Conservation (phyloP, 768 basidiomycete genomes). For the Hebeloma cylindrosporum region DNA sequence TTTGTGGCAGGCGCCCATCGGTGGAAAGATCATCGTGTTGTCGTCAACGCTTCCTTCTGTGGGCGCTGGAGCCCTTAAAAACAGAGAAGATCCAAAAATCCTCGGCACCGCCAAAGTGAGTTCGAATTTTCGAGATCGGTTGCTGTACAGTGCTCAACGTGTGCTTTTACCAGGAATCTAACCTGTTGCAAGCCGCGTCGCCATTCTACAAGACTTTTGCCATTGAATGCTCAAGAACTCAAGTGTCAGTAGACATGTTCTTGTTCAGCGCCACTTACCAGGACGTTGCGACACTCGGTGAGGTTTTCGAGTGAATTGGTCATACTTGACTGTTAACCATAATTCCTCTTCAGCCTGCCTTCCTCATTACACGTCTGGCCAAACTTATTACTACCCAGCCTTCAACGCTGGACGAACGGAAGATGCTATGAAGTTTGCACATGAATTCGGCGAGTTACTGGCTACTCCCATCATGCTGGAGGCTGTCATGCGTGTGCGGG, state of each 20-base stretch:
- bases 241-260: constrained; percentile 99
- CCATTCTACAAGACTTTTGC: constrained; percentile 98
- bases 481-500: constrained; percentile 96
- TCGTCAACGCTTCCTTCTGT: constrained; percentile 84
- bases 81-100: constrained; percentile 94
- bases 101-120: constrained; percentile 89
- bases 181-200: constrained; percentile 87
- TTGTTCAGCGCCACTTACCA: constrained; percentile 92
- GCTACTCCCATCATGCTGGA: constrained; percentile 95
- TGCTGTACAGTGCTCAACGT: background rate
- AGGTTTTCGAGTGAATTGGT: constrained; percentile 16
- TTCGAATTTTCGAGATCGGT: background rate
- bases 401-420: constrained; percentile 95
- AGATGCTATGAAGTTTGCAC: constrained; percentile 97
- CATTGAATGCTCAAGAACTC: constrained; percentile 95
- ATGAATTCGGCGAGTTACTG: constrained; percentile 92
- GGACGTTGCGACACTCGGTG: constrained; percentile 92
- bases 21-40: constrained; percentile 90
- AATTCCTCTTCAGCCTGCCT: constrained; percentile 61
- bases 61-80: constrained; percentile 91
- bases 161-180: constrained; percentile 65
- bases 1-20: constrained; percentile 71
- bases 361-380: constrained; percentile 96
- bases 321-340: background rate
- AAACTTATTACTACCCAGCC: constrained; percentile 97